A percentile compares a stretch with the other conserved stretches of the same genome.
phyloP scores from a whole-genome alignment of 1,139 yeast genomes.

The Taphrina betulina region DNA sequence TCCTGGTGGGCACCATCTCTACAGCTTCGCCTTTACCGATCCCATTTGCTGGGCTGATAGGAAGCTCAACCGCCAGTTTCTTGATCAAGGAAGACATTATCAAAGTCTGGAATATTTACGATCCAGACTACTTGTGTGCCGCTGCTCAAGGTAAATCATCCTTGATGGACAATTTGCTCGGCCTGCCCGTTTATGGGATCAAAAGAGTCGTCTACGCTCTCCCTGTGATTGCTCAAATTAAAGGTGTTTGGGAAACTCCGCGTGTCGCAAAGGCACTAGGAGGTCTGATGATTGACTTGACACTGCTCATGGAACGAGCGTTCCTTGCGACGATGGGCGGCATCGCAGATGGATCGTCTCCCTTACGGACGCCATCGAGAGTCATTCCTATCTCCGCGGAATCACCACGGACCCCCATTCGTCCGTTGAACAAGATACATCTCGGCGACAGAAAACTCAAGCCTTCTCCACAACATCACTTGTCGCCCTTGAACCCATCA shows the following conservation, averaged over 20 bases:
- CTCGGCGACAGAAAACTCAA: not conserved
- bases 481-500: not conserved
- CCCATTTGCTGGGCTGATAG: slow-evolving; percentile 27
- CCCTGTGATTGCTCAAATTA: slow-evolving; percentile 21
- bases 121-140: slow-evolving; percentile 17
- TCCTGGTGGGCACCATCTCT: slow-evolving; percentile 17
- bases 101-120: slow-evolving; percentile 24
- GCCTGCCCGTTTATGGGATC: slow-evolving; percentile 4
- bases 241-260: slow-evolving; percentile 23
- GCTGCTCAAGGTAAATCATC: slow-evolving; percentile 2
- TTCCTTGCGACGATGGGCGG: slow-evolving; percentile 25
- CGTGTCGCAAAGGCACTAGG: slow-evolving; percentile 21
- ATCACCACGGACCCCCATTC: slow-evolving; percentile 14
- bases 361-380: slow-evolving; percentile 6
- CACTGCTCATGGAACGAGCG: slow-evolving; percentile 28
- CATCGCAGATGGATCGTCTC: not conserved
- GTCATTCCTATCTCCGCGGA: not conserved
- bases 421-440: slow-evolving; percentile 12
- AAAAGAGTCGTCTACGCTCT: slow-evolving; percentile 22
- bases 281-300: slow-evolving; percentile 27
- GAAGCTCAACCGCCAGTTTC: slow-evolving; percentile 9
- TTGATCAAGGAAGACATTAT: slow-evolving; percentile 25
- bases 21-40: slow-evolving; percentile 23
- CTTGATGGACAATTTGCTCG: slow-evolving; percentile 19
- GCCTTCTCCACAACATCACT: not conserved